A percentile compares a stretch with the other conserved stretches of the same genome.
phyloP scores from a whole-genome alignment of 2,329 filamentous ascomycete species.

The Westerdykella sp. region DNA sequence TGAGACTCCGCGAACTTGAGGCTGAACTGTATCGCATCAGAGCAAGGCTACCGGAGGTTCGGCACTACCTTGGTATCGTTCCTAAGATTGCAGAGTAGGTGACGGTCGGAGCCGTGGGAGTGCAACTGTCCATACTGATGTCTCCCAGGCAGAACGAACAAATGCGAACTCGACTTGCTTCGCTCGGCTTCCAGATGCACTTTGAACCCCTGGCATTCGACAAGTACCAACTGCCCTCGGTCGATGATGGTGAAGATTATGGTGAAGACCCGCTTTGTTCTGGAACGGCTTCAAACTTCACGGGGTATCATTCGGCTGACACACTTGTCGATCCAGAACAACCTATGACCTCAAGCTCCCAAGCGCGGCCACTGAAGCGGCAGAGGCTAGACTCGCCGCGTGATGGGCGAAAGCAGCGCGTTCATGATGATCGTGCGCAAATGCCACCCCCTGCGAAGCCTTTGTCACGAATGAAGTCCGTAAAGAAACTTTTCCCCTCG shows the following conservation, averaged over 20 bases:
- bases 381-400: conserved; percentile 27
- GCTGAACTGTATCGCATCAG: conserved; percentile 15
- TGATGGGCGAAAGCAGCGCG: conserved; percentile 7
- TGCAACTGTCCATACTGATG: conserved; percentile 11
- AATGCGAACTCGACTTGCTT: conserved; percentile 24
- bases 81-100: conserved; percentile 25
- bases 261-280: background rate
- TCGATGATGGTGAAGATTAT: conserved; percentile 8
- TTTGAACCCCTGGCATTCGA: conserved; percentile 24
- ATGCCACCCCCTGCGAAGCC: conserved; percentile 37
- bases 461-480: conserved; percentile 20
- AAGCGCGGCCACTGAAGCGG: conserved; percentile 23
- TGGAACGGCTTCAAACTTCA: conserved; percentile 16
- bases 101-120: background rate
- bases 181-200: conserved; percentile 23
- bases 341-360: conserved; percentile 7
- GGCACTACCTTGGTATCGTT: conserved; percentile 24
- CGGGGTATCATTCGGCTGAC: conserved; percentile 17
- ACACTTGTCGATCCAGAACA: conserved; percentile 5
- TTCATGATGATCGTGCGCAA: conserved; percentile 19
- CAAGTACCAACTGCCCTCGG: conserved; percentile 6
- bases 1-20: conserved; percentile 12
- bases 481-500: conserved; percentile 20
- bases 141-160: conserved; percentile 22
- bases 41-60: conserved; percentile 18